Percentiles rank a stretch among this genome's conserved stretches.
Conservation (phyloP, 768 basidiomycete genomes). For the Lentinula lateritia region DNA sequence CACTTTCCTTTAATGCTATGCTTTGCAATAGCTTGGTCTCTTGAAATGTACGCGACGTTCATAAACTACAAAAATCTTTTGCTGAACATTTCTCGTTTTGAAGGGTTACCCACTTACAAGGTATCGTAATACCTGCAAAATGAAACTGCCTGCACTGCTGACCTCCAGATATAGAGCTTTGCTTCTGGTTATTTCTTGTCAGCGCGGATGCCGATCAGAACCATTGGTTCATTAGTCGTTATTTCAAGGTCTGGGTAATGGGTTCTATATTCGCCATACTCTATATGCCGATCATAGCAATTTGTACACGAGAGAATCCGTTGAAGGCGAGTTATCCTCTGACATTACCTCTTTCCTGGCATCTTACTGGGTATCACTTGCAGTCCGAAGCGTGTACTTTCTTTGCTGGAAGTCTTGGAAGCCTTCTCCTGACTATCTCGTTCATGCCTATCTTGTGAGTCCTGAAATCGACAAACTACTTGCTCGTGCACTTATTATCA, state of each 20-base stretch:
- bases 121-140: constrained; percentile 23
- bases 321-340: constrained; percentile 43
- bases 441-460: constrained; percentile 63
- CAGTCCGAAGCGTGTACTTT: constrained; percentile 62
- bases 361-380: not conserved
- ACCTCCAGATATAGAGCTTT: constrained; percentile 54
- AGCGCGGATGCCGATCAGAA: constrained; percentile 58
- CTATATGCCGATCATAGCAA: constrained; percentile 68
- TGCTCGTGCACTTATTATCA: not conserved
- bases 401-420: constrained; percentile 64
- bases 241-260: constrained; percentile 69
- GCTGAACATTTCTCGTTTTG: not conserved
- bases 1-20: constrained; percentile 65
- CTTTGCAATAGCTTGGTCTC: constrained; percentile 62
- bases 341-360: constrained; percentile 7
- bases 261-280: constrained; percentile 57
- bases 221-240: constrained; percentile 74
- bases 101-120: constrained; percentile 79
- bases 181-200: constrained; percentile 84
- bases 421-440: constrained; percentile 64
- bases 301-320: constrained; percentile 53
- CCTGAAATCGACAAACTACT: not conserved
- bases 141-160: not conserved
- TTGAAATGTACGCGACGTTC: constrained; percentile 58
- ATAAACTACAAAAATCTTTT: too few relatives aligned